Evolutionary conservation across 2,329 filamentous ascomycete genomes (phyloP), one percentile per base, ranked within the genome.

Genomic region (Aspergillus bombycis): DNA sequence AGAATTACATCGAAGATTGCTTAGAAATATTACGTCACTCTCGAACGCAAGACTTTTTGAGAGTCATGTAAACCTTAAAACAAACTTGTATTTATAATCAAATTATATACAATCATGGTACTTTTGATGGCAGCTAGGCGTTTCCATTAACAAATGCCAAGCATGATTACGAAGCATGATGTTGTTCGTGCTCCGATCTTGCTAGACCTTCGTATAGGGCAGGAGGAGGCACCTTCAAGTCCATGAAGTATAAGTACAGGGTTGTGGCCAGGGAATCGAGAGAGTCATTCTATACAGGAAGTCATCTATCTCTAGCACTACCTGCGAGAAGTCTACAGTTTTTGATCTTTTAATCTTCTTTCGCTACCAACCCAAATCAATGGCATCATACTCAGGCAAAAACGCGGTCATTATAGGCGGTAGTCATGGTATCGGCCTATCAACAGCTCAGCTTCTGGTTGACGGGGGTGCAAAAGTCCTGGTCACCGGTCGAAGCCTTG

Each of bases 351-450:
- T 19, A 14, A 4, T 1, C 1, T 26, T 19, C 26, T 30, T 30
- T 6, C 11, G 7, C 23, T 10, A 6, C 16, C 6, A 30, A 4
- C 30, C 1, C 19, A 2, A 30, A 30, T 0, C n/a, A 61, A 62
- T 62, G 61, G 16, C 19, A n/a, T 41, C 45, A 2, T 58, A 64
- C 48, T 12, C 54, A 2, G 36, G 41, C 62, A 66, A 50, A 36
- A 62, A 43, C 48, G 62, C 53, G 16, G 21, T 66, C 30, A 52
- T 66, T 12, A 53, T 66, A 28, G 64, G 64, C 8, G 64, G 62
- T 32, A 66, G 52, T n/a, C 64, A 66, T 43, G 64, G 64, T 8
- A 66, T 66, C 23, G 62, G 64, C 19, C 62, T 64, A n/a, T 50
- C 62, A 32, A 64, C 64, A 1, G 62, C 62, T 12, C 57, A 66